Conservation (phyloP, 2,329 filamentous ascomycete genomes). For the Aureobasidium sp. region DNA sequence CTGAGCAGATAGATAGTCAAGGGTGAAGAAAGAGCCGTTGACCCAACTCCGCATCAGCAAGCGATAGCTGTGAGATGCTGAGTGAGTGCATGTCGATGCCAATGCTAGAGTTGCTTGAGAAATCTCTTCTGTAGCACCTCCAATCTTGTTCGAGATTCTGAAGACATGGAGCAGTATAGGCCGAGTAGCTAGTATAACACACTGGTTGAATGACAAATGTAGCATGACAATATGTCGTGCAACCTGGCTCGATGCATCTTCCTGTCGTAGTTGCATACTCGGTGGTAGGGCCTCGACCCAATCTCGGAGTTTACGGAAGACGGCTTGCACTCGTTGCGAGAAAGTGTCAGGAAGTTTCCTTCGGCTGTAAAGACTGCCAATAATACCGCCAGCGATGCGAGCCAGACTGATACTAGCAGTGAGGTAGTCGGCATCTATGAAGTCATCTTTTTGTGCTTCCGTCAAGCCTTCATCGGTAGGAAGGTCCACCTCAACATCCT, state of each 20-base stretch:
- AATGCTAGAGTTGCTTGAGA: constrained; percentile 14
- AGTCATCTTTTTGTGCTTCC: constrained; percentile 19
- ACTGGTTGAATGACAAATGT: constrained; percentile 29
- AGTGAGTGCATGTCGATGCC: constrained; percentile 35
- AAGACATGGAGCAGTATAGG: constrained; percentile 29
- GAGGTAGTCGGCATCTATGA: constrained; percentile 33
- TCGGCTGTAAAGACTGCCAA: constrained; percentile 19
- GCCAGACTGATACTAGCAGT: constrained; percentile 35
- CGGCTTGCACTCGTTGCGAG: constrained; percentile 30
- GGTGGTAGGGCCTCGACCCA: constrained; percentile 31
- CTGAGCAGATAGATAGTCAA: constrained; percentile 41
- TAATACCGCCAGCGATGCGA: constrained; percentile 23
- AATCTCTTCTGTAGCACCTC: constrained; percentile 14
- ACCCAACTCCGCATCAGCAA: constrained; percentile 40
- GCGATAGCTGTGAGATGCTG: constrained; percentile 37
- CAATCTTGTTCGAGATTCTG: constrained; percentile 18
- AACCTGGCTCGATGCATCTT: constrained; percentile 18
- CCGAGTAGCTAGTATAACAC: constrained; percentile 27
- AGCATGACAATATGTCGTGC: constrained; percentile 27
- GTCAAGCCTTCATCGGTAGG: constrained; percentile 31
- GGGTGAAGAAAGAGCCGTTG: constrained; percentile 39
- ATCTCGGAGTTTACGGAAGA: constrained; percentile 29
- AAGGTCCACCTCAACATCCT: constrained; percentile 34
- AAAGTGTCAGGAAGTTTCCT: constrained; percentile 25
- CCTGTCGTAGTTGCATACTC: constrained; percentile 27